Percentiles rank a stretch among this genome's conserved stretches.
Evolutionary conservation across 768 basidiomycete genomes (phyloP).

Genomic region (Mycena leptocephala): DNA sequence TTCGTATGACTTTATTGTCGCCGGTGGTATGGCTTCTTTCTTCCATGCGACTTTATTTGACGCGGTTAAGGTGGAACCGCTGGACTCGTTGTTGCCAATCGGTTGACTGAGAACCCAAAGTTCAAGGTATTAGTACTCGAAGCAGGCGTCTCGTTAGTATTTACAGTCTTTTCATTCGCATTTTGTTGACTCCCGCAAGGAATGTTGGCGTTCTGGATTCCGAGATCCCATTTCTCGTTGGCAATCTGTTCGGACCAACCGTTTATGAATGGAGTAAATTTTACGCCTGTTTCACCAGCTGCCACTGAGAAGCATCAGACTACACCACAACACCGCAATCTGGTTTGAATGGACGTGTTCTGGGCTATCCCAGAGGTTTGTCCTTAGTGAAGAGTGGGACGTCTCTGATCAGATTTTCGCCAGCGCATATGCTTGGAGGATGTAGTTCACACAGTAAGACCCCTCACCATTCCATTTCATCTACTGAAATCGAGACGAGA

Average conservation of each 20-base stretch:
- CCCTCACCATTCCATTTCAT: neutral
- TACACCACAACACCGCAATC: slow-evolving; percentile 40
- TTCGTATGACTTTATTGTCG: too few relatives aligned
- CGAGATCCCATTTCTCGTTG: slow-evolving; percentile 8
- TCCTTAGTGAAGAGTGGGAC: neutral
- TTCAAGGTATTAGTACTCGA: slow-evolving; percentile 39
- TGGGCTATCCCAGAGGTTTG: slow-evolving; percentile 34
- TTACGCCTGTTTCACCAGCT: neutral
- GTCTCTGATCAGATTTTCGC: neutral
- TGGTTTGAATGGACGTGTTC: slow-evolving; percentile 31
- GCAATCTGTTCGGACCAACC: neutral
- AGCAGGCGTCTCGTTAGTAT: slow-evolving; percentile 26
- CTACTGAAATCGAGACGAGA: slow-evolving; percentile 27
- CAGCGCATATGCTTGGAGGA: slow-evolving; percentile 46
- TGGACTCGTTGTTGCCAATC: slow-evolving; percentile 29
- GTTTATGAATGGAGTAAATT: slow-evolving; percentile 12
- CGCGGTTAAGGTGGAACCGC: slow-evolving; percentile 35
- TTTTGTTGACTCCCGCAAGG: neutral
- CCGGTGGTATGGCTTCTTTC: too few relatives aligned
- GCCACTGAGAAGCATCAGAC: neutral
- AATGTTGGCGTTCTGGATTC: slow-evolving; percentile 23
- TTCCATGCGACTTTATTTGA: too few relatives aligned
- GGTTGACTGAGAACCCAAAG: slow-evolving; percentile 34
- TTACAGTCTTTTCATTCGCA: neutral
- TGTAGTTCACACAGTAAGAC: slow-evolving; percentile 46